Evolutionary conservation across 495 filamentous ascomycete genomes (phyloP).

Genomic region (Penicillium desertorum): DNA sequence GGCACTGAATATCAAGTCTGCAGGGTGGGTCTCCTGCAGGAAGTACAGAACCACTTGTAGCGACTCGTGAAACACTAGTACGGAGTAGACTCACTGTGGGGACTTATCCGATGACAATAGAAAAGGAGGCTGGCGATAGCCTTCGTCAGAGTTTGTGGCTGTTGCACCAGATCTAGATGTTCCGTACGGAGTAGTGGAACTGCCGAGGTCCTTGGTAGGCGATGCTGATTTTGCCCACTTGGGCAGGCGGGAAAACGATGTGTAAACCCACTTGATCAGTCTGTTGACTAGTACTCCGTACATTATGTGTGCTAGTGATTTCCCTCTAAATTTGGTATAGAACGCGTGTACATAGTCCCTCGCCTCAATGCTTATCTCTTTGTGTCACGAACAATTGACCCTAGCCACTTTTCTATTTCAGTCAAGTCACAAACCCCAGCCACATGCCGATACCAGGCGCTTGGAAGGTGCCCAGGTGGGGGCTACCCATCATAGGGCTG

Average conservation of each 20-base stretch:
- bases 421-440: conserved; percentile 25
- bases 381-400: background rate
- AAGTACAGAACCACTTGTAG: background rate
- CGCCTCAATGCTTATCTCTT: background rate
- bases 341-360: background rate
- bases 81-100: background rate
- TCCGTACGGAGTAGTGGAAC: conserved; percentile 26
- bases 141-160: conserved; percentile 30
- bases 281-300: background rate
- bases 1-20: background rate
- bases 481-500: conserved; percentile 26
- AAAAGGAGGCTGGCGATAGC: conserved; percentile 27
- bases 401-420: conserved; percentile 4
- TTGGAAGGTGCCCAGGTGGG: conserved; percentile 23
- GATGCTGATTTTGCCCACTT: conserved; percentile 24
- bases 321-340: background rate
- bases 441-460: conserved; percentile 3
- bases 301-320: background rate
- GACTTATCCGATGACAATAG: conserved; percentile 15
- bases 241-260: background rate
- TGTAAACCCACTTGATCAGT: background rate
- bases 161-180: conserved; percentile 28
- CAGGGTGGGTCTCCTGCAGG: background rate
- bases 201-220: conserved; percentile 15
- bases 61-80: conserved; percentile 5